Evolutionary conservation across 495 filamentous ascomycete species (phyloP), one percentile per base, ranked within the genome.

Genomic region (Aspergillus affinis): DNA sequence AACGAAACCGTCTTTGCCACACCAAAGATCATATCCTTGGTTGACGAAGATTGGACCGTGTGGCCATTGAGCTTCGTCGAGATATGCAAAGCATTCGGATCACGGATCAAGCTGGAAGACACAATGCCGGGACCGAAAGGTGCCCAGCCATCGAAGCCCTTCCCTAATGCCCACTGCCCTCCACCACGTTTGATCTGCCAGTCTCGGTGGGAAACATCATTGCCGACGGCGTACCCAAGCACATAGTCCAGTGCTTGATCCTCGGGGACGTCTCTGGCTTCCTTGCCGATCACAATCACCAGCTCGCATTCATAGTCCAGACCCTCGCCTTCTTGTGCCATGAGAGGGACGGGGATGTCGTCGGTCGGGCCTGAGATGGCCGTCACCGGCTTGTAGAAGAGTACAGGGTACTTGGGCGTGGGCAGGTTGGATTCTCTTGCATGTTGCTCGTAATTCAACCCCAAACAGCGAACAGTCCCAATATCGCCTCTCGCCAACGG

Each of bases 91-190:
- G 71, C 76, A 70, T 91, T 88, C 0, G 90, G 90, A 67, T 93
- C 85, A 36, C 76, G 69, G 63, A 94, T 88, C 59, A 92, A 47
- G n/a, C 71, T 73, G 54, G 77, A 74, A 41, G 82, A 85, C 20
- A 92, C 89, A 63, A 94, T 91, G 0, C 88, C 90, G 15, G 91
- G 91, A 3, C 91, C 91, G 64, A 84, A 89, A 0, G 91, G 91
- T n/a, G 90, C 91, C 90, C 90, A 94, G 48, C 89, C 88, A 74
- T 96, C 91, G 65, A 92, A 94, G 3, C 90, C 88, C 71, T 96
- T 96, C 0, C 91, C 91, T 4, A 93, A 63, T 0, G 78, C 79
- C 91, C 91, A 95, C 72, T 94, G 91, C 0, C 90, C 86, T 15
- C 90, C 88, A 19, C 90, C 91, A 36, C 83, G 83, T 67, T 87